Base-by-base conservation (phyloP, 2,329 filamentous ascomycete species). In the Nigrospora oryzae region DNA sequence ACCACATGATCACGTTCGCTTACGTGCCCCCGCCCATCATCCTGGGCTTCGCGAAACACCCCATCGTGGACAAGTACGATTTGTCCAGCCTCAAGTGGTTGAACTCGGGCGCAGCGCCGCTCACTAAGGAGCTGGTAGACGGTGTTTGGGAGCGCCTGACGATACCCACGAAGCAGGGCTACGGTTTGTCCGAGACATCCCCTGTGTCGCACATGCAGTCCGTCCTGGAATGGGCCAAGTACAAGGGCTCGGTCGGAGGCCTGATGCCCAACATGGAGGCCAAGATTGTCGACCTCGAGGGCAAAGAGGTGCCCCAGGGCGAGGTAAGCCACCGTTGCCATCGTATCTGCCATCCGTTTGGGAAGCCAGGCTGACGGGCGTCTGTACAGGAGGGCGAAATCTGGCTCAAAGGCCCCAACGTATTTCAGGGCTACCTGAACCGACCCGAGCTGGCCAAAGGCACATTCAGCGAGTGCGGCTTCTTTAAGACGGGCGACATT, bases 401-500 rank as follows among this genome's bases (percentile, higher is more conserved):
- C 1, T 86, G 87, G 71, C 71, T 93, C 43, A 81, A 81, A 46
- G 89, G 89, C 0, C 87, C 88, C 0, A 93, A 93, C 49, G 70
- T 91, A 15, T 90, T 90, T 66, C 72, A 77, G 53, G 89, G 86
- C 1, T 95, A 91, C 58, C 73, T 84, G 53, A 87, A 89, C 56
- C 85, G 86, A 46, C 75, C 80, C 0, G 77, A 84, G 49, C 79
- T 83, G 3, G 89, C 87, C 3, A 70, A 69, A 3, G 81, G 87
- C 38, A 81, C 84, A 0, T 80, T 93, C 49, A 86, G 84, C 3
- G 53, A 69, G 0, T 88, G 94, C 51, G 88, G 88, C 1, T 96
- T 82, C 70, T 95, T 95, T 74, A 90, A 84, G 64, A 95, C 90
- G 0, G 90, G 90, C 2, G 90, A 96, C 56, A 81, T 95, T 23